Percentiles rank a stretch among this genome's conserved stretches.
These are phyloP conservation scores for Nitzschia sp. DNA, from an alignment of 108 stramenopile species.

Conservation along the genomic window DNA sequence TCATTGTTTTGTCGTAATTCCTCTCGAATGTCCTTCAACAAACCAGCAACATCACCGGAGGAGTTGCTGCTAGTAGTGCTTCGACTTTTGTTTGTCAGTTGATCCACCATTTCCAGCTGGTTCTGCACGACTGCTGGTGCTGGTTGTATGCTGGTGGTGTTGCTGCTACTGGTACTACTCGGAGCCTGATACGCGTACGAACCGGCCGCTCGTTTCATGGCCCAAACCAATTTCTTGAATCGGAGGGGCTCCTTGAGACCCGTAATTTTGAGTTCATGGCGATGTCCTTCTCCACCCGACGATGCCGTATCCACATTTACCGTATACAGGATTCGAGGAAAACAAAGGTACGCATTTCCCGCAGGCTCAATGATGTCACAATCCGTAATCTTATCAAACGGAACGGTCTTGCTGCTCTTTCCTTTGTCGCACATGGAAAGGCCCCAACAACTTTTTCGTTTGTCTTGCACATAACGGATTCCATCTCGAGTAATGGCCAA, in stretches of 20 bases:
- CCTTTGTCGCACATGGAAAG: constrained; percentile 28
- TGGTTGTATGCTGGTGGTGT: neutral
- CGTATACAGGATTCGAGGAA: constrained; percentile 11
- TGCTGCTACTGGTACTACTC: neutral
- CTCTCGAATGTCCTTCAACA: constrained; percentile 23
- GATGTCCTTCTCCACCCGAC: constrained; percentile 6
- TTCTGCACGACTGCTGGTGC: neutral
- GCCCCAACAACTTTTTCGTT: constrained; percentile 25
- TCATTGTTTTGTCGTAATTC: constrained; percentile 22
- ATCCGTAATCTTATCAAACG: constrained; percentile 50
- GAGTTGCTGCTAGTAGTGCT: neutral
- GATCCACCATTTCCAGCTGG: neutral
- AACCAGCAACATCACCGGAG: neutral
- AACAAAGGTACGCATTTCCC: constrained; percentile 9
- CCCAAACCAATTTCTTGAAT: constrained; percentile 44
- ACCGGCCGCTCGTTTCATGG: constrained; percentile 33
- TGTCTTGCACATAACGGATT: constrained; percentile 39
- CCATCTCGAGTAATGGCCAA: constrained; percentile 49
- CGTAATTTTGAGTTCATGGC: constrained; percentile 30
- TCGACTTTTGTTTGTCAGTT: neutral
- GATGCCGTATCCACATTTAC: constrained; percentile 44
- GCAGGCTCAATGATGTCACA: constrained; percentile 44
- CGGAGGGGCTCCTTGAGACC: constrained; percentile 31
- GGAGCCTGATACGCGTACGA: neutral
- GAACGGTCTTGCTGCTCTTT: constrained; percentile 33